Evolutionary conservation across 1,139 yeast species (phyloP), one percentile per base, ranked within the genome.

Genomic region (Yamadazyma conglobata): DNA sequence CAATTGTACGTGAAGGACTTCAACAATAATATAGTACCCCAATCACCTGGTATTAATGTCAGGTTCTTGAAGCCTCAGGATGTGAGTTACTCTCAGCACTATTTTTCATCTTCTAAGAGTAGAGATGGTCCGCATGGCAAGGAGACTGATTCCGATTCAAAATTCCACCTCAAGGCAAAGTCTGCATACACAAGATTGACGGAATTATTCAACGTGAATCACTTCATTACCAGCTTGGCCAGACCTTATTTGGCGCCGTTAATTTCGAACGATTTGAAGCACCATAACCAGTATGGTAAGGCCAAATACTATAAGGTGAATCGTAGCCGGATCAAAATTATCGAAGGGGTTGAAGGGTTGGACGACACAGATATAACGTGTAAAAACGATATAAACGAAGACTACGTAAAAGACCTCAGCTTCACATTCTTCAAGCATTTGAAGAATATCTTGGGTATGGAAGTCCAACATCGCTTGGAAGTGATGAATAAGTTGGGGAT

Each of bases 171-270:
- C 12, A 52, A 54, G 33, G 59, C 59, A 10, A 60, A 58, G 32
- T 77, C 86, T 5, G 94, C 96, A 0, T 91, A 89, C 53, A 84
- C 94, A 0, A 65, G 95, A 36, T 70, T 91, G 29, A 84, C 96
- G 0, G 97, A 91, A 52, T 68, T 89, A 37, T 91, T 89, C 62
- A 91, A 91, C 49, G 97, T 91, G 14, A 91, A 91, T 56, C 93
- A 88, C 54, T 89, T 87, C 49, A 70, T 91, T 15, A 87, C 88
- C 0, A 84, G 96, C 19, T 67, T 89, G 44, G 95, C 97, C 9
- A 72, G 96, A 38, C 96, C 97, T 0, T 89, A 91, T 49, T 64
- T 89, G 44, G 96, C 96, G 0, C 96, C 97, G 0, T 64, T 89
- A 31, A 72, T 91, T 28, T 78, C 84, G 22, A 83, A 86, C 41